phyloP scores from a whole-genome alignment of 441 rosid genomes.

The Erodium texanum region DNA sequence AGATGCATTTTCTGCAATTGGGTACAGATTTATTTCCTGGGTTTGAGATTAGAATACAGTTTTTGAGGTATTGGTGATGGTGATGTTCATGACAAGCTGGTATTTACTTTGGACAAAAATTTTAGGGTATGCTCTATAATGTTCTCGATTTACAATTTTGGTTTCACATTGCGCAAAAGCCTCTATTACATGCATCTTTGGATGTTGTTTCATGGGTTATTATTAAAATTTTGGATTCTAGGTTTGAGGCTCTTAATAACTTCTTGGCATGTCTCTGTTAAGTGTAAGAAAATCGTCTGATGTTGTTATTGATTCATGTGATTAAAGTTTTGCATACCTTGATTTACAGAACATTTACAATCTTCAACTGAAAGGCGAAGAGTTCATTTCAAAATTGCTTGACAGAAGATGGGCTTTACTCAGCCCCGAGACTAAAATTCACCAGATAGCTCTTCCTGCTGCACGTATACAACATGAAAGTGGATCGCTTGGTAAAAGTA shows the following conservation, averaged over 20 bases:
- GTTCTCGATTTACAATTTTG: not conserved
- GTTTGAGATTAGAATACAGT: not conserved
- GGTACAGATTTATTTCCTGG: not conserved
- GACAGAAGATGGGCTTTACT: slow-evolving; percentile 59
- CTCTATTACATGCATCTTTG: not conserved
- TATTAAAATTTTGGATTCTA: not conserved
- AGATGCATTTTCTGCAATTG: not conserved
- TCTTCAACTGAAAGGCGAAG: slow-evolving; percentile 25
- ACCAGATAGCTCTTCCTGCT: slow-evolving; percentile 36
- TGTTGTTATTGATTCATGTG: not conserved
- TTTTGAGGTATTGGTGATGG: not conserved
- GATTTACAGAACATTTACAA: slow-evolving; percentile 27
- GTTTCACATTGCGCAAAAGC: not conserved
- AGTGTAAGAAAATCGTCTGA: not conserved
- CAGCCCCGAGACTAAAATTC: slow-evolving; percentile 46
- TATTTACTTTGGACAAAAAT: not conserved
- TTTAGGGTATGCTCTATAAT: not conserved
- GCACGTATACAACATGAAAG: slow-evolving; percentile 15
- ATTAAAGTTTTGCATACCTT: not conserved
- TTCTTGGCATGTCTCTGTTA: not conserved
- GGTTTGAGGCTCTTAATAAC: not conserved
- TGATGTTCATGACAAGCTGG: not conserved
- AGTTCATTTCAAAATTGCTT: slow-evolving; percentile 38
- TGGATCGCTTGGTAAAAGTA: slow-evolving; percentile 19
- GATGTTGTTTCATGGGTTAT: not conserved